phyloP scores from a whole-genome alignment of 768 basidiomycete species.

The Auricularia sp. region DNA sequence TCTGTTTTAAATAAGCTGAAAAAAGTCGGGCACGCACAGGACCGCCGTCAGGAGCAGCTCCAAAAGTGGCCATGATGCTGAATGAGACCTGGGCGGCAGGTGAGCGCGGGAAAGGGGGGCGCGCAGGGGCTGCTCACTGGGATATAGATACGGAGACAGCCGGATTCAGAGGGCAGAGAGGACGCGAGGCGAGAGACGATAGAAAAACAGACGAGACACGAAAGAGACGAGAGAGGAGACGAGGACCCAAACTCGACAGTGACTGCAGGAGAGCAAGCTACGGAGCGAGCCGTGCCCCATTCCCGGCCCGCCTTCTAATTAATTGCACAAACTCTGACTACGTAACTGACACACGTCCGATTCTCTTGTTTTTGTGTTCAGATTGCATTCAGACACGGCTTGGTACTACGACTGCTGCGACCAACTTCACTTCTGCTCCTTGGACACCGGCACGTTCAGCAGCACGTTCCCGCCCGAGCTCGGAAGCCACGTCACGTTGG shows the following conservation, averaged over 20 bases:
- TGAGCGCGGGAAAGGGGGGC: constrained; percentile 9
- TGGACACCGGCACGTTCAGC: constrained; percentile 59
- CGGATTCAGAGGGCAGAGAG: constrained; percentile 14
- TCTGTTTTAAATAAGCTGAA: neutral
- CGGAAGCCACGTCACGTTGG: constrained; percentile 86
- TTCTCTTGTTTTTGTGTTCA: too few species aligned
- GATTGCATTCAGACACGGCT: neutral
- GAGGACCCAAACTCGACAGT: constrained; percentile 24
- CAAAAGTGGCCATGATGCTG: neutral
- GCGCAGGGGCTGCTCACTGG: constrained; percentile 31
- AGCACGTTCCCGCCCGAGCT: constrained; percentile 71
- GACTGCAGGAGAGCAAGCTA: constrained; percentile 17
- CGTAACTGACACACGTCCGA: too few species aligned
- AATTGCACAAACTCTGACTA: too few species aligned
- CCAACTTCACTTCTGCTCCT: constrained; percentile 19
- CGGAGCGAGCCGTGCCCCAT: constrained; percentile 7
- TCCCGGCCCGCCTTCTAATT: neutral
- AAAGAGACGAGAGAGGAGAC: constrained; percentile 22
- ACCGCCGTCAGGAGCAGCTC: constrained; percentile 12
- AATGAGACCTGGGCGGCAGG: neutral
- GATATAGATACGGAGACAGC: constrained; percentile 26
- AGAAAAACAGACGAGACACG: constrained; percentile 30
- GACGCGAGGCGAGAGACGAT: constrained; percentile 40
- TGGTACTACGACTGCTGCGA: neutral
- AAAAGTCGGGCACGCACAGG: constrained; percentile 12